phyloP scores from a whole-genome alignment of 495 filamentous ascomycete species.

The Darksidea phi region DNA sequence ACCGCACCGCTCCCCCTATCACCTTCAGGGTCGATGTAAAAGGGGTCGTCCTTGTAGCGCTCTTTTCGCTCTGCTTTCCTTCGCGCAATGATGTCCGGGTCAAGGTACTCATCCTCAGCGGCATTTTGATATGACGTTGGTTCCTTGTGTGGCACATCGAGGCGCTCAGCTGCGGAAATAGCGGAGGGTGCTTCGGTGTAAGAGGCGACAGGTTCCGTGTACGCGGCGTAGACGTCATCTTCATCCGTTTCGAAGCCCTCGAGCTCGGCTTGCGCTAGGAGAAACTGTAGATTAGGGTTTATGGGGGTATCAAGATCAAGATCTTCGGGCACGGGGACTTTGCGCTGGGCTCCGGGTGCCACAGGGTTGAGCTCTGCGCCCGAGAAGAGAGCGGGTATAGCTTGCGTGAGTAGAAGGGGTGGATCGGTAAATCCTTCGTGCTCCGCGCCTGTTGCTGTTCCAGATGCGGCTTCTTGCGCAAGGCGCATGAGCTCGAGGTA shows the following conservation, averaged over 20 bases:
- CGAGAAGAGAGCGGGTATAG: conserved; percentile 80
- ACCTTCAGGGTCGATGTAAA: conserved; percentile 72
- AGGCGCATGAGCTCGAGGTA: conserved; percentile 85
- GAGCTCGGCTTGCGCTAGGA: conserved; percentile 62
- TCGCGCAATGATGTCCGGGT: conserved; percentile 61
- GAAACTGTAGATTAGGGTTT: conserved; percentile 63
- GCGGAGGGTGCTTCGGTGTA: conserved; percentile 15
- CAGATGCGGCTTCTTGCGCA: conserved; percentile 71
- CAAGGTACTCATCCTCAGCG: conserved; percentile 57
- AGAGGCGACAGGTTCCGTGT: conserved; percentile 53
- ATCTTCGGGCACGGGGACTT: conserved; percentile 74
- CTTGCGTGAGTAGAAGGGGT: conserved; percentile 79
- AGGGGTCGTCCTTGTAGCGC: conserved; percentile 87
- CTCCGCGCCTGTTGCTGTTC: conserved; percentile 55
- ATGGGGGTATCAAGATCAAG: conserved; percentile 78
- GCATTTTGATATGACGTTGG: conserved; percentile 64
- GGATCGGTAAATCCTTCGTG: conserved; percentile 58
- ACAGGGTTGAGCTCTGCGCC: conserved; percentile 91
- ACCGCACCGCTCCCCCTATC: conserved; percentile 50
- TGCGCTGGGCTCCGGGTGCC: conserved; percentile 74
- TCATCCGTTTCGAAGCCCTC: conserved; percentile 54
- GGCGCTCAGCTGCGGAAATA: conserved; percentile 55
- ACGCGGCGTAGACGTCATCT: conserved; percentile 71
- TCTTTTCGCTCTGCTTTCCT: conserved; percentile 69
- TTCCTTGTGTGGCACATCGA: conserved; percentile 43